Evolutionary conservation across 345 rosid genomes (phyloP).

Genomic region (Mangifera indica): DNA sequence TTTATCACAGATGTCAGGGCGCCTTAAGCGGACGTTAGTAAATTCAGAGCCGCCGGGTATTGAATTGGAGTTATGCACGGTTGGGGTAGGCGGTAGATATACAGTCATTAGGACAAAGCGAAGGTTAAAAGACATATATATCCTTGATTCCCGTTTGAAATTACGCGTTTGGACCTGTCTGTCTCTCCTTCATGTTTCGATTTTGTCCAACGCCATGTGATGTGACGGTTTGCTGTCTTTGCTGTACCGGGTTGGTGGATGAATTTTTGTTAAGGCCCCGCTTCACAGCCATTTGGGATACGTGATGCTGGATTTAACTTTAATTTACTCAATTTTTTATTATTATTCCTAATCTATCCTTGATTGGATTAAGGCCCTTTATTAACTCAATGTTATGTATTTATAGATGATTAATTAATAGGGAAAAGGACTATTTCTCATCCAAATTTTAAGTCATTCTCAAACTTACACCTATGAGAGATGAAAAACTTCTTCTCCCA

Average conservation of each 20-base stretch:
- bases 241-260: slow-evolving; percentile 11
- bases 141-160: not conserved
- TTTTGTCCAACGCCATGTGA: not conserved
- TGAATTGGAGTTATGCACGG: not conserved
- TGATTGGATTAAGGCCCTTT: not conserved
- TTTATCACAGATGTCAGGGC: not conserved
- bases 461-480: no score
- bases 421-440: no score
- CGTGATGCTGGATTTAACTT: slow-evolving; percentile 20
- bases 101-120: not conserved
- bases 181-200: not conserved
- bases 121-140: not conserved
- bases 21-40: slow-evolving; percentile 2
- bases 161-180: not conserved
- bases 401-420: no score
- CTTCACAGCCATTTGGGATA: slow-evolving; percentile 11
- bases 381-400: no score
- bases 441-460: no score
- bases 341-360: not conserved
- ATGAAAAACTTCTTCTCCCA: no score
- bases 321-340: not conserved
- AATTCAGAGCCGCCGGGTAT: no score
- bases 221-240: not conserved
- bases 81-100: no score
- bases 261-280: not conserved